Conservation (phyloP, 106 monocot species). For the Apostasia shenzhenica region DNA sequence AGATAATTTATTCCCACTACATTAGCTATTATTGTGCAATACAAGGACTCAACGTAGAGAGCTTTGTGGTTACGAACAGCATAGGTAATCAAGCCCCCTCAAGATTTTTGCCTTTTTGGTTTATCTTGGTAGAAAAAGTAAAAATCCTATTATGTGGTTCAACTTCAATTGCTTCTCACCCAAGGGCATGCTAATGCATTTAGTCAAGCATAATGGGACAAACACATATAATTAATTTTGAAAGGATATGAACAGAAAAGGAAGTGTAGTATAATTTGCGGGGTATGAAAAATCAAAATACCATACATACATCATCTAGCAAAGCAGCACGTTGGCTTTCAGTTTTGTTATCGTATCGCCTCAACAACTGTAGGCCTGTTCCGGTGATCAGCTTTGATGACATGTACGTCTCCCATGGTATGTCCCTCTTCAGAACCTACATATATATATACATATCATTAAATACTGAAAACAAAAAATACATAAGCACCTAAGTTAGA, state of each 20-base stretch:
- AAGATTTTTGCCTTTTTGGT: too few relatives aligned
- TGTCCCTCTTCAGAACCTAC: slow-evolving; percentile 83
- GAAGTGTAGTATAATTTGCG: not conserved
- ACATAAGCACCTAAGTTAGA: not conserved
- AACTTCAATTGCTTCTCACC: not conserved
- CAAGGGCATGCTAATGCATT: too few relatives aligned
- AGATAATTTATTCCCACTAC: not conserved
- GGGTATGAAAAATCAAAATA: too few relatives aligned
- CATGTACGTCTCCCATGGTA: slow-evolving; percentile 98
- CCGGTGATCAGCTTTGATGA: slow-evolving; percentile 77
- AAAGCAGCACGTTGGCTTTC: slow-evolving; percentile 69
- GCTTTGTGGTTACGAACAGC: not conserved
- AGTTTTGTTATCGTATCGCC: slow-evolving; percentile 75
- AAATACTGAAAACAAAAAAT: not conserved
- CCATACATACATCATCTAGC: slow-evolving; percentile 77
- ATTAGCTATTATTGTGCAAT: not conserved
- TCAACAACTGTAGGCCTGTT: slow-evolving; percentile 71
- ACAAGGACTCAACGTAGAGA: not conserved
- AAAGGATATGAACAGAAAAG: not conserved
- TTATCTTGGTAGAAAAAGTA: not conserved
- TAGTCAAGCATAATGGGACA: too few relatives aligned
- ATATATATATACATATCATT: not conserved
- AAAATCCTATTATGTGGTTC: not conserved
- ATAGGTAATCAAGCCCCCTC: too few relatives aligned
- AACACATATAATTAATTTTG: too few relatives aligned